Conservation (phyloP, 2,329 filamentous ascomycete species). For the Sclerotinia glacialis region DNA sequence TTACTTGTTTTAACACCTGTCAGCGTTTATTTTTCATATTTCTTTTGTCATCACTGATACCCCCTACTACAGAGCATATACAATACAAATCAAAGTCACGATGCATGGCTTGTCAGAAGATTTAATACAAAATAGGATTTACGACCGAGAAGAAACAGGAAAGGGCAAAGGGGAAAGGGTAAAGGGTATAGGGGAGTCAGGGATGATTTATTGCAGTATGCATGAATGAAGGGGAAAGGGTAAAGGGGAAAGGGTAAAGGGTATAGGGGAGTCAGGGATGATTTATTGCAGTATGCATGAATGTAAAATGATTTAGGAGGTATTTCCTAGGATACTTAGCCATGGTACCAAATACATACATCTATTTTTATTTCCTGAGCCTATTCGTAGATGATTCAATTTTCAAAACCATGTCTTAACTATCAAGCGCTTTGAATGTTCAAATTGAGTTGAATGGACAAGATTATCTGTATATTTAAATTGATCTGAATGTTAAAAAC, state of each 20-base stretch:
- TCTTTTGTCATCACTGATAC: constrained; percentile 15
- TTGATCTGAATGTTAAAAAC: neutral
- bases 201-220: neutral
- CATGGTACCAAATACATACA: neutral
- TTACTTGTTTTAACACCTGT: constrained; percentile 4
- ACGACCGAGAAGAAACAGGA: neutral
- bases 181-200: neutral
- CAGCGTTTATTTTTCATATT: neutral
- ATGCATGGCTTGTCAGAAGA: constrained; percentile 14
- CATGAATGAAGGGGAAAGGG: too few species aligned
- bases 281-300: constrained; percentile 1
- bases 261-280: neutral
- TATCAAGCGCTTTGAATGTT: neutral
- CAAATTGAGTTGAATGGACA: neutral
- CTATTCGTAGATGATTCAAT: neutral
- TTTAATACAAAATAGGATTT: constrained; percentile 17
- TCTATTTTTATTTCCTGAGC: neutral
- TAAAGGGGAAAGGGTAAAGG: neutral
- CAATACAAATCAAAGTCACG: constrained; percentile 7
- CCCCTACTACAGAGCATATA: constrained; percentile 14
- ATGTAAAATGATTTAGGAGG: neutral
- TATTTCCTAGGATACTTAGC: neutral
- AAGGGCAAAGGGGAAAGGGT: too few species aligned
- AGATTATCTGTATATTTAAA: neutral
- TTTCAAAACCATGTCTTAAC: neutral